A percentile compares a stretch with the other conserved stretches of the same genome.
Conservation (phyloP, 2,329 filamentous ascomycete genomes). For the Ophiocordyceps camponoti-rufipedis region DNA sequence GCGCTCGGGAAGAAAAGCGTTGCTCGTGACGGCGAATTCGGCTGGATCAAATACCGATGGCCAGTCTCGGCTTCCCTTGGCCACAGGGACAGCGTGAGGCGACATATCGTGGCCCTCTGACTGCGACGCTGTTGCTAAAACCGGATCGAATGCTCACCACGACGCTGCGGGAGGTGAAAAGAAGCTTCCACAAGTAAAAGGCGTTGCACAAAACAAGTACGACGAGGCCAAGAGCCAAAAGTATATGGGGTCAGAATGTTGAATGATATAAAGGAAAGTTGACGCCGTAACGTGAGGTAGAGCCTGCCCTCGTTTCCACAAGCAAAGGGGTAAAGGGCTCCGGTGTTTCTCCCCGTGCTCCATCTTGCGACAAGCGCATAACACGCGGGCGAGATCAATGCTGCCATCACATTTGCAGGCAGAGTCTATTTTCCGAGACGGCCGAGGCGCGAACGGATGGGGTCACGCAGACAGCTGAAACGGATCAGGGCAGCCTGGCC, state of each 20-base stretch:
- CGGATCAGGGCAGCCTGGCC: neutral
- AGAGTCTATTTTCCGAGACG: neutral
- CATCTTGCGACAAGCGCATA: neutral
- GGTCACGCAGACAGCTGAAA: neutral
- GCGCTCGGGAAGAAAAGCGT: constrained; percentile 62
- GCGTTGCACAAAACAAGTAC: no score
- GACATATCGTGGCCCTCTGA: constrained; percentile 15
- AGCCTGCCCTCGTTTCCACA: neutral
- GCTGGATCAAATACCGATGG: constrained; percentile 10
- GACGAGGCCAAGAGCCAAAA: no score
- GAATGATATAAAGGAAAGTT: neutral
- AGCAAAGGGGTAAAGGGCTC: neutral
- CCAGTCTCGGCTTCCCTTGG: constrained; percentile 4
- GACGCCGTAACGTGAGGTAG: neutral
- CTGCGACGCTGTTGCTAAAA: no score
- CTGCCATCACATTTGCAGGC: neutral
- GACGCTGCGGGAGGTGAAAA: no score
- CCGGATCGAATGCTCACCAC: no score
- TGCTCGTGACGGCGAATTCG: constrained; percentile 23
- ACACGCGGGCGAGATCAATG: neutral
- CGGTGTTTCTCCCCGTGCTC: neutral
- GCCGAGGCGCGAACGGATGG: neutral
- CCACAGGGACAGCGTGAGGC: constrained; percentile 18
- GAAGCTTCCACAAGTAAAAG: no score
- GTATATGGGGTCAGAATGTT: no score